Percentiles rank a stretch among this genome's conserved stretches.
These are phyloP conservation scores for Ustilago crameri DNA, from an alignment of 1,284 basidiomycete genomes.

Conservation along the genomic window DNA sequence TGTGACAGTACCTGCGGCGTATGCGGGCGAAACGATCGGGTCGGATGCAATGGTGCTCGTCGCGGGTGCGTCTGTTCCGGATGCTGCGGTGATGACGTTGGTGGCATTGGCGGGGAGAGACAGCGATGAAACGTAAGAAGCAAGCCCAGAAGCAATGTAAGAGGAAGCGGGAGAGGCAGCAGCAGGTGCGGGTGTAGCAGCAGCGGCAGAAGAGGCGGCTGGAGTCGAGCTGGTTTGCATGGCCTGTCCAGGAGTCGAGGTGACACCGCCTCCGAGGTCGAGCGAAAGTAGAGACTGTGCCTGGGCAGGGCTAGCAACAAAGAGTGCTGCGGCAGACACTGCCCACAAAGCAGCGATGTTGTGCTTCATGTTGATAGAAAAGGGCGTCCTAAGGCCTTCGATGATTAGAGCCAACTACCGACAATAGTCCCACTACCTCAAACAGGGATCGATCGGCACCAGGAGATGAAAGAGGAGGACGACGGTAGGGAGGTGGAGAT, in stretches of 20 bases:
- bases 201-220: constrained; percentile 2
- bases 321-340: constrained; percentile 28
- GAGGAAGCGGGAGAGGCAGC: too few species aligned
- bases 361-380: constrained; percentile 20
- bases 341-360: constrained; percentile 28
- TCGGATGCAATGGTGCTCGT: constrained; percentile 30
- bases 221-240: constrained; percentile 10
- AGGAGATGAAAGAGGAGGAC: too few species aligned
- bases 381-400: too few species aligned
- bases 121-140: constrained; percentile 7
- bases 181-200: background rate
- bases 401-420: too few species aligned
- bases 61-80: constrained; percentile 28
- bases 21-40: constrained; percentile 27
- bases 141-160: background rate
- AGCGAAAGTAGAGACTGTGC: constrained; percentile 26
- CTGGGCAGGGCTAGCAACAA: constrained; percentile 15
- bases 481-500: background rate
- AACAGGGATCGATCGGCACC: too few species aligned
- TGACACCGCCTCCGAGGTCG: constrained; percentile 14
- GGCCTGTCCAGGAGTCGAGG: constrained; percentile 12
- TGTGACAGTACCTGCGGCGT: constrained; percentile 42
- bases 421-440: too few species aligned
- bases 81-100: constrained; percentile 19
- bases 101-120: constrained; percentile 4